Conservation (phyloP, 192 early-diverging fungal species). For the Cladochytrium replicatum region DNA sequence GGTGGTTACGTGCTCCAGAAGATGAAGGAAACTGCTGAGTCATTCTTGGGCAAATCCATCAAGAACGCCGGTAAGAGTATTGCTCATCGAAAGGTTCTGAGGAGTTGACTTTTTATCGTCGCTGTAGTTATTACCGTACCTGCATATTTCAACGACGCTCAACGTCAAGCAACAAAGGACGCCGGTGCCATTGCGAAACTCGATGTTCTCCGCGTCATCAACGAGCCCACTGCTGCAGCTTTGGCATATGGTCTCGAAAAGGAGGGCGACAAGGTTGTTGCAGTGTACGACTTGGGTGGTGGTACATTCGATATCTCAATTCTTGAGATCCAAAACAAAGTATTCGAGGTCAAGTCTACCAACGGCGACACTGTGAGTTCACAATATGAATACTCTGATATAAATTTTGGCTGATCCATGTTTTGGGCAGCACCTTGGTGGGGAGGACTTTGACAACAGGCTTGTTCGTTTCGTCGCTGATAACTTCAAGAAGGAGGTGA, state of each 20-base stretch:
- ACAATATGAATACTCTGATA: constrained; percentile 42
- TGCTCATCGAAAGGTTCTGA: neutral
- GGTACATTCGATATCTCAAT: constrained; percentile 99
- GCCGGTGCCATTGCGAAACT: constrained; percentile 85
- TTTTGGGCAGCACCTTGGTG: constrained; percentile 37
- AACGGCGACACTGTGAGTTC: constrained; percentile 77
- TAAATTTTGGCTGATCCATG: constrained; percentile 18
- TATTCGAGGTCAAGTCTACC: constrained; percentile 98
- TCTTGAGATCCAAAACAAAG: constrained; percentile 95
- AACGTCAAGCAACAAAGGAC: constrained; percentile 94
- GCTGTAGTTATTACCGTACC: constrained; percentile 82
- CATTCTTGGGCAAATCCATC: constrained; percentile 64
- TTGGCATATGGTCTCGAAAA: constrained; percentile 83
- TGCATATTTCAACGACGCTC: constrained; percentile 97
- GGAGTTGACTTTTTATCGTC: neutral
- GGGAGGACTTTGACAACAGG: constrained; percentile 56
- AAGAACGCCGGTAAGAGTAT: constrained; percentile 61
- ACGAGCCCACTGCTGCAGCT: constrained; percentile 92
- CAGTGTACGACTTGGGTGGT: constrained; percentile 96
- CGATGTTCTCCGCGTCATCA: constrained; percentile 87
- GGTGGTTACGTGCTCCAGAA: constrained; percentile 96
- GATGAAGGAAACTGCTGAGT: constrained; percentile 95
- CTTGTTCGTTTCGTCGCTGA: constrained; percentile 71
- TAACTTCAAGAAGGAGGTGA: constrained; percentile 82
- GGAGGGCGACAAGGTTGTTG: constrained; percentile 75